Conservation (phyloP, 2,329 filamentous ascomycete genomes). For the Aspergillus sp. region DNA sequence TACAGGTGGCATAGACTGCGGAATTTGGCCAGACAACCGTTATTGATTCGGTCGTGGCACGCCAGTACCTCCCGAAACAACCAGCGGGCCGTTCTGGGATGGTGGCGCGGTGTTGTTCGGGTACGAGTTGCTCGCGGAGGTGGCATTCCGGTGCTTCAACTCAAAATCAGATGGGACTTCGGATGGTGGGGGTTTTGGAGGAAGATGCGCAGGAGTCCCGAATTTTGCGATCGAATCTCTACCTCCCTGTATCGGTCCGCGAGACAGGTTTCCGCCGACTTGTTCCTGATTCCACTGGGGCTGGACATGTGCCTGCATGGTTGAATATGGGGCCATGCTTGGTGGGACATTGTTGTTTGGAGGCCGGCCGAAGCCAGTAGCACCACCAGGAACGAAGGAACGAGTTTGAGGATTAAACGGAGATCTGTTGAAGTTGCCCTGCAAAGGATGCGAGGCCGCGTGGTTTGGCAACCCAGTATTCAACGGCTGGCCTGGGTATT, state of each 20-base stretch:
- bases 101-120: constrained; percentile 22
- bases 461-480: constrained; percentile 66
- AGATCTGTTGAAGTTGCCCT: constrained; percentile 79
- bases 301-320: constrained; percentile 23
- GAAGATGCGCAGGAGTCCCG: constrained; percentile 51
- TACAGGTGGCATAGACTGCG: not conserved
- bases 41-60: constrained; percentile 29
- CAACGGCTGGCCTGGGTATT: constrained; percentile 64
- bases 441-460: constrained; percentile 76
- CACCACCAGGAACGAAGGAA: constrained; percentile 74
- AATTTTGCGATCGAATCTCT: constrained; percentile 50
- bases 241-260: constrained; percentile 20
- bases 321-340: constrained; percentile 27
- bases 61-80: constrained; percentile 37
- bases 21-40: not conserved
- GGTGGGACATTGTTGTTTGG: constrained; percentile 32
- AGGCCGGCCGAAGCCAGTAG: constrained; percentile 31
- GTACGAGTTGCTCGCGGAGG: constrained; percentile 23
- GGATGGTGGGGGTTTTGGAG: constrained; percentile 52
- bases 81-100: constrained; percentile 36
- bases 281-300: constrained; percentile 30
- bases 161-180: constrained; percentile 45
- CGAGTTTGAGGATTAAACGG: constrained; percentile 94
- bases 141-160: constrained; percentile 32
- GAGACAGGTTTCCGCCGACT: constrained; percentile 18